Conservation (phyloP, 192 early-diverging fungal genomes). For the Allomyces macrogynus region DNA sequence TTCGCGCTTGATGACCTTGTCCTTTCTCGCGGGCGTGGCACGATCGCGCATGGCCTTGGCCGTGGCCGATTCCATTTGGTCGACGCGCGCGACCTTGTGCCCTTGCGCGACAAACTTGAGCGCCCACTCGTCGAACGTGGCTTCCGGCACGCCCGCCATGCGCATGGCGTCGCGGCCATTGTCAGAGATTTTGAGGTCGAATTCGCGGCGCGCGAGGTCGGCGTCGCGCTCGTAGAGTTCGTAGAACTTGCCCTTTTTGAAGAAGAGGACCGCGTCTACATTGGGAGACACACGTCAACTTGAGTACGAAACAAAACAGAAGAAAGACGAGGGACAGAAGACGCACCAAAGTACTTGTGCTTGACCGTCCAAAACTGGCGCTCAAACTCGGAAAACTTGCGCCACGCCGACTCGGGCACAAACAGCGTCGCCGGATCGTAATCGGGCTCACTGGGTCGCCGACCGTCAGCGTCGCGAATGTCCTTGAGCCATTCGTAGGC, state of each 20-base stretch:
- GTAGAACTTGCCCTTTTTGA: background rate
- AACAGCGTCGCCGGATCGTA: constrained; percentile 85
- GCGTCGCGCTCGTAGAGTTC: constrained; percentile 99
- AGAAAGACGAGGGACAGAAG: no score
- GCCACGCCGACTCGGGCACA: constrained; percentile 62
- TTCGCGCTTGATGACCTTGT: constrained; percentile 66
- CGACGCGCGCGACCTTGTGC: constrained; percentile 87
- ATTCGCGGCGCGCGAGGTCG: constrained; percentile 81
- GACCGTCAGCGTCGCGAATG: constrained; percentile 52
- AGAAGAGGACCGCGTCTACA: background rate
- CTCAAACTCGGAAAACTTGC: constrained; percentile 83
- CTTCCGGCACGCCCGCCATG: constrained; percentile 95
- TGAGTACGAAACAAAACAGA: constrained; percentile 12
- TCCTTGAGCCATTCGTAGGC: constrained; percentile 75
- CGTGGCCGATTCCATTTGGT: constrained; percentile 88
- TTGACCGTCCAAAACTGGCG: constrained; percentile 99
- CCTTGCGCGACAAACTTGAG: constrained; percentile 88
- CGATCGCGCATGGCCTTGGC: constrained; percentile 82
- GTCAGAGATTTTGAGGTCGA: constrained; percentile 90
- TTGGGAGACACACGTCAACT: constrained; percentile 81
- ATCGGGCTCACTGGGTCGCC: constrained; percentile 40
- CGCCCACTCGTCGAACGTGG: constrained; percentile 84
- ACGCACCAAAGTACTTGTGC: constrained; percentile 45
- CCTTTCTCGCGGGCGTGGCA: constrained; percentile 26
- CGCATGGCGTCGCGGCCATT: constrained; percentile 76